Base-by-base conservation (phyloP, 1,284 basidiomycete genomes). In the Ustilago tritici region DNA sequence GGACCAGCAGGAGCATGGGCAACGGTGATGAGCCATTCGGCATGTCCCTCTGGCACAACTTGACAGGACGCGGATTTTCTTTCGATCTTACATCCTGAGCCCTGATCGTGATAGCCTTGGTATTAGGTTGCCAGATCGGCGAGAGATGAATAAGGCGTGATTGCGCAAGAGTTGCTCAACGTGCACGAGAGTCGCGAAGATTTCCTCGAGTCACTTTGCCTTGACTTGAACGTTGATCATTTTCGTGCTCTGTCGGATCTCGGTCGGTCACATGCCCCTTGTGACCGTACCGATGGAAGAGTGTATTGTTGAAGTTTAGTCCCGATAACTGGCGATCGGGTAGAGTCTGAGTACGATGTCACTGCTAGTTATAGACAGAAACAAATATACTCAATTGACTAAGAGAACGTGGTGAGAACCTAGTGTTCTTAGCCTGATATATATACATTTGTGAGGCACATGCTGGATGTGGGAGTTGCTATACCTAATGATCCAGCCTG, bases 121-220 rank as follows among this genome's bases (percentile, higher is more conserved):
- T 15, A 19, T 2, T 19, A 38, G 34, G 17, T 23, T 15, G 36
- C 12, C 36, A 38, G 34, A 54, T 35, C 35, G 34, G 34, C 10
- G 34, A 5, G 10, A 32, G 32, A 53, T 32, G 50, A 47, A 62
- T 34, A 64, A 64, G 57, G 57, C 67, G 61, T 70, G 67, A 70
- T 64, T 61, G 61, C 35, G 57, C 43, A 59, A 28, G 19, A 63
- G 23, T 46, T 58, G 52, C 54, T 19, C 56, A 65, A 60, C 67
- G 46, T 70, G 67, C 67, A 70, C 32, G 38, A 60, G 10, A 32
- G 4, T 32, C 23, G 23, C 23, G 23, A 23, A 23, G 23, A 23
- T 23, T 23, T 23, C 23, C 15, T 50, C 46, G 41, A 59, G 34
- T 47, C 43, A 47, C 28, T 53, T 53, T 53, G 19, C 9, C 40